Evolutionary conservation across 495 filamentous ascomycete species (phyloP).

Genomic region (Thermothielavioides terrestris): DNA sequence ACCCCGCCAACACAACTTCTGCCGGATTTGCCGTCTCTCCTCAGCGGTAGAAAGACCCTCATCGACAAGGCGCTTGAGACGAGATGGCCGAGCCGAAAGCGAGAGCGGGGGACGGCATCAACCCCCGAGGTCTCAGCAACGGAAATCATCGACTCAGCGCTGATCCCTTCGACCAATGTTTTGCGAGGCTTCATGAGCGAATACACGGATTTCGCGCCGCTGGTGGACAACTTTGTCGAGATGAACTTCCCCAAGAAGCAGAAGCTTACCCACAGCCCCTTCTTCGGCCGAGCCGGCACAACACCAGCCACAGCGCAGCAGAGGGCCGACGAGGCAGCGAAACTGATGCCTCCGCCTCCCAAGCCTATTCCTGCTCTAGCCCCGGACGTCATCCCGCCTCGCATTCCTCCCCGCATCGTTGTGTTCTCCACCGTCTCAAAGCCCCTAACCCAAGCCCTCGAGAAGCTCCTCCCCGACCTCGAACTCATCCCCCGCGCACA

Average conservation of each 20-base stretch:
- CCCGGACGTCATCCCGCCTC: conserved; percentile 15
- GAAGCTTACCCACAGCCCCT: conserved; percentile 22
- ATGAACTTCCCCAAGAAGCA: conserved; percentile 28
- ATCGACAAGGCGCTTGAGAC: conserved; percentile 9
- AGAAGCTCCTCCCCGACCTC: conserved; percentile 42
- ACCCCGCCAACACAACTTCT: background rate
- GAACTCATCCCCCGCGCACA: conserved; percentile 55
- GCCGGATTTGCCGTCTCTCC: conserved; percentile 9
- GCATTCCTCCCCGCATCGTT: conserved; percentile 34
- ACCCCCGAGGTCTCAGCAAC: background rate
- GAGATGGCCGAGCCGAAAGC: background rate
- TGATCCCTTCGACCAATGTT: conserved; percentile 8
- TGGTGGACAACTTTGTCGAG: conserved; percentile 40
- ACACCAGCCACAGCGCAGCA: background rate
- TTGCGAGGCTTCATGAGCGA: conserved; percentile 10
- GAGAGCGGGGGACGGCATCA: background rate
- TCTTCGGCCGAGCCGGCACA: conserved; percentile 8
- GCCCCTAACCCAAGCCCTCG: conserved; percentile 40
- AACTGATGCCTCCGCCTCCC: conserved; percentile 10
- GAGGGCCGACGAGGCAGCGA: background rate
- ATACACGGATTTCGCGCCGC: conserved; percentile 16
- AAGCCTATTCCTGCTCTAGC: conserved; percentile 16
- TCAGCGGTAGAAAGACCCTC: conserved; percentile 11
- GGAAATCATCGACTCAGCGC: background rate
- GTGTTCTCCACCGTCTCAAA: conserved; percentile 41